Conservation (phyloP, 495 filamentous ascomycete species). For the Annulohypoxylon bovei region DNA sequence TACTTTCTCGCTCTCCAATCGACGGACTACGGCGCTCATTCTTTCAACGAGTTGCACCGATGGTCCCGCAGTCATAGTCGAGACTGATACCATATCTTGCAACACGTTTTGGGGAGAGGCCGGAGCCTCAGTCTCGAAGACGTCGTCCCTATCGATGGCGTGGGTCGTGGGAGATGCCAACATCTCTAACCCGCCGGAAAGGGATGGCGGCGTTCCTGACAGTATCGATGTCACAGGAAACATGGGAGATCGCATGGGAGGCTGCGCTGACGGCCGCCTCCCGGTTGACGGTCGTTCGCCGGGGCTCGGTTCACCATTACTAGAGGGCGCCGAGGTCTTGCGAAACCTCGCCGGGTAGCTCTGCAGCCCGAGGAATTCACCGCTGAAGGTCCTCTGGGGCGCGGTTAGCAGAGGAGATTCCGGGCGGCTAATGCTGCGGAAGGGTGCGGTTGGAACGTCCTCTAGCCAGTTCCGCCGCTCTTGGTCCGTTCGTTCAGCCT, state of each 20-base stretch:
- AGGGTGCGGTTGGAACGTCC: conserved; percentile 53
- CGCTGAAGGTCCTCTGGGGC: conserved; percentile 58
- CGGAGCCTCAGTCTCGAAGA: conserved; percentile 67
- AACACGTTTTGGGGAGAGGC: conserved; percentile 77
- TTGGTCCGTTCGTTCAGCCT: conserved; percentile 70
- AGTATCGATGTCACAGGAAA: conserved; percentile 29
- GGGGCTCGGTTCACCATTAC: conserved; percentile 52
- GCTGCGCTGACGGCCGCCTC: conserved; percentile 54
- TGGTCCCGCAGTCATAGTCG: conserved; percentile 87
- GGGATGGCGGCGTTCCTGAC: conserved; percentile 37
- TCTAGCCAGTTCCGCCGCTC: conserved; percentile 81
- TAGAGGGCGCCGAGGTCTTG: conserved; percentile 57
- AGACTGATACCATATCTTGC: conserved; percentile 89
- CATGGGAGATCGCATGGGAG: conserved; percentile 48
- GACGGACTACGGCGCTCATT: conserved; percentile 91
- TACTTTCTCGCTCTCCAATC: conserved; percentile 90
- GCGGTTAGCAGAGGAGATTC: conserved; percentile 56
- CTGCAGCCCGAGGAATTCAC: conserved; percentile 57
- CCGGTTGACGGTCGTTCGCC: conserved; percentile 43
- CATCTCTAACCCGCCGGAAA: conserved; percentile 43
- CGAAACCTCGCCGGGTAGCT: conserved; percentile 53
- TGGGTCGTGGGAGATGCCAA: conserved; percentile 58
- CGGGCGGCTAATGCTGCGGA: conserved; percentile 56
- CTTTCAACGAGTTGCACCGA: conserved; percentile 96
- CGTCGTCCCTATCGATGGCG: conserved; percentile 75